A percentile compares a stretch with the other conserved stretches of the same genome.
Evolutionary conservation across 495 filamentous ascomycete species (phyloP).

Genomic region (Immersiella caudata): DNA sequence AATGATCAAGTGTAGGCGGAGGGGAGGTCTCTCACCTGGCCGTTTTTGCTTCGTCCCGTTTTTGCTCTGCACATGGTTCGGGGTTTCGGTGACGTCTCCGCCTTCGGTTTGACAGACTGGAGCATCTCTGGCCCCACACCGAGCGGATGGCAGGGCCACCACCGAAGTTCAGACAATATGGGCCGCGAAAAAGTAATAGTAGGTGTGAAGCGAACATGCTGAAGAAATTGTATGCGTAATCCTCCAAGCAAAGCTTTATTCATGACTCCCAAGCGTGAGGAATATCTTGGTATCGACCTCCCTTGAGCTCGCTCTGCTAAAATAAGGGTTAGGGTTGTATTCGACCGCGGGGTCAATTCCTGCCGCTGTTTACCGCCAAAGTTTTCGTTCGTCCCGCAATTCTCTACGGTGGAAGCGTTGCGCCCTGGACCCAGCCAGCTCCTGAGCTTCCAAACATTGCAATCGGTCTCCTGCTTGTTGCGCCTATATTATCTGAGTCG

Average conservation of each 20-base stretch:
- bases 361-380: conserved; percentile 38
- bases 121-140: background rate
- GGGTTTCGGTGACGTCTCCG: background rate
- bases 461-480: background rate
- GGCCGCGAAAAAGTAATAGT: too few relatives aligned
- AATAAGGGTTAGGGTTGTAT: background rate
- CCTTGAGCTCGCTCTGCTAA: background rate
- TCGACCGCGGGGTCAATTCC: conserved; percentile 18
- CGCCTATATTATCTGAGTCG: background rate
- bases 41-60: background rate
- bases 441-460: background rate
- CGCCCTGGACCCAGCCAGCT: background rate
- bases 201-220: too few relatives aligned
- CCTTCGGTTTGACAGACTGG: background rate
- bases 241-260: background rate
- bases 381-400: conserved; percentile 27
- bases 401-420: conserved; percentile 1
- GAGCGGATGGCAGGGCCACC: background rate
- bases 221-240: background rate
- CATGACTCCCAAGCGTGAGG: background rate
- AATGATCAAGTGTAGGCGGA: too few relatives aligned
- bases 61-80: background rate
- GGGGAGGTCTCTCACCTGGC: background rate
- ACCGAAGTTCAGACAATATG: background rate
- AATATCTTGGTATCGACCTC: too few relatives aligned